These are phyloP conservation scores for Metschnikowia kofuensis DNA, from an alignment of 805 yeast species.

Conservation along the genomic window DNA sequence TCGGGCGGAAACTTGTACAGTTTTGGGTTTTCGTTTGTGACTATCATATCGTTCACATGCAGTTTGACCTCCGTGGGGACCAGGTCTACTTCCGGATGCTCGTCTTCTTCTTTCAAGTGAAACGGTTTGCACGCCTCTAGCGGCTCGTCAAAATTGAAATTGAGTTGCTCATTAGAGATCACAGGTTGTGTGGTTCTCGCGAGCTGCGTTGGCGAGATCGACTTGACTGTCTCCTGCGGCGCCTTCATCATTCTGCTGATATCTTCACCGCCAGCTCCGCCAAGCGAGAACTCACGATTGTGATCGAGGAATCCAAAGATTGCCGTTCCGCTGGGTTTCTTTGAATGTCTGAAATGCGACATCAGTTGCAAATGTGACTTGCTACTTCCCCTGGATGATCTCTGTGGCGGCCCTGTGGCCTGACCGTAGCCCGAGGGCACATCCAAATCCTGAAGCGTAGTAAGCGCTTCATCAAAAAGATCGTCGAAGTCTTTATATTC, in stretches of 20 bases:
- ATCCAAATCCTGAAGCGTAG: conserved; percentile 58
- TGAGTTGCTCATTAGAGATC: conserved; percentile 17
- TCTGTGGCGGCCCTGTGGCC: conserved; percentile 9
- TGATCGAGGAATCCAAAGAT: conserved; percentile 73
- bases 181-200: conserved; percentile 7
- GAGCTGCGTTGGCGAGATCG: conserved; percentile 30
- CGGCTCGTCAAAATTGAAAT: conserved; percentile 18
- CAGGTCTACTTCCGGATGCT: conserved; percentile 10
- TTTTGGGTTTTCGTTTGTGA: conserved; percentile 46
- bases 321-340: conserved; percentile 75
- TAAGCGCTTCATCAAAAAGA: conserved; percentile 53
- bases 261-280: conserved; percentile 37
- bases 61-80: background rate
- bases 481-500: conserved; percentile 52
- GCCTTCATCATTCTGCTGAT: conserved; percentile 20
- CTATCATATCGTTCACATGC: conserved; percentile 39
- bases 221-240: conserved; percentile 16
- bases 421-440: conserved; percentile 48
- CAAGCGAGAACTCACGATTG: conserved; percentile 58
- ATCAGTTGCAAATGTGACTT: conserved; percentile 14
- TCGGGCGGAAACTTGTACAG: conserved; percentile 57
- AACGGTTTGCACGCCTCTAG: conserved; percentile 22
- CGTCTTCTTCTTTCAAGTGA: conserved; percentile 29
- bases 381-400: conserved; percentile 4
- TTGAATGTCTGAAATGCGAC: conserved; percentile 41